Evolutionary conservation across 2,329 filamentous ascomycete species (phyloP).

Genomic region (Cladosporium austrohemisphaericum): DNA sequence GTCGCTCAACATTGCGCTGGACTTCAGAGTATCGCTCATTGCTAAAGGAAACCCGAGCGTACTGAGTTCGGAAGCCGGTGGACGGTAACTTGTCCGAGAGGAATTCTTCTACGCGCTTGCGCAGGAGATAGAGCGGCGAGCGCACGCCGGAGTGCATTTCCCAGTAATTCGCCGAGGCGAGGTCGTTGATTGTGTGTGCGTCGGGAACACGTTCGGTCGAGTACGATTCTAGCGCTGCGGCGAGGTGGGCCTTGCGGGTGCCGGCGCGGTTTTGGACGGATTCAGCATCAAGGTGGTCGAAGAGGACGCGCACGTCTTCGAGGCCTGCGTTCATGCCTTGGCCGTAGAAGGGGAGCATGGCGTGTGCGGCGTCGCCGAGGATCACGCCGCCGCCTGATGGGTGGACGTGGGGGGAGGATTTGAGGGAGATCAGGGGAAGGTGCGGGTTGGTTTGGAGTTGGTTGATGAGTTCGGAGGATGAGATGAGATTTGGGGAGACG

Average conservation of each 20-base stretch:
- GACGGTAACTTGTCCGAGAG: constrained; percentile 71
- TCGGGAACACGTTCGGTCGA: constrained; percentile 70
- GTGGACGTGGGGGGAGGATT: constrained; percentile 85
- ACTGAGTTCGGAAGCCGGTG: constrained; percentile 88
- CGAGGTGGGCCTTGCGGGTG: constrained; percentile 23
- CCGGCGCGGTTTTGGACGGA: constrained; percentile 37
- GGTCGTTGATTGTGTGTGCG: constrained; percentile 84
- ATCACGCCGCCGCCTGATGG: constrained; percentile 68
- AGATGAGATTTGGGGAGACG: constrained; percentile 64
- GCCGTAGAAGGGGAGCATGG: constrained; percentile 97
- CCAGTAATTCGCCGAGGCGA: constrained; percentile 84
- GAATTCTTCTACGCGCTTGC: constrained; percentile 83
- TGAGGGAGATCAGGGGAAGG: constrained; percentile 87
- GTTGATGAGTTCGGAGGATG: constrained; percentile 61
- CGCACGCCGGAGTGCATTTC: constrained; percentile 90
- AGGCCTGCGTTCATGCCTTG: constrained; percentile 97
- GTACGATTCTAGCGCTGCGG: constrained; percentile 65
- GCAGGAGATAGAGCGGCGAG: constrained; percentile 69
- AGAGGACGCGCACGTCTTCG: constrained; percentile 88
- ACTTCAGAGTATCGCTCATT: constrained; percentile 90
- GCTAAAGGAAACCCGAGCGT: constrained; percentile 86
- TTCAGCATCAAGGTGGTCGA: constrained; percentile 72
- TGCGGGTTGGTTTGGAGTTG: constrained; percentile 84
- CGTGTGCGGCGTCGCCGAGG: constrained; percentile 89
- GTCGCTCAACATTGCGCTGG: constrained; percentile 62